Conservation (phyloP, 768 basidiomycete genomes). For the Naganishia vishniacii region DNA sequence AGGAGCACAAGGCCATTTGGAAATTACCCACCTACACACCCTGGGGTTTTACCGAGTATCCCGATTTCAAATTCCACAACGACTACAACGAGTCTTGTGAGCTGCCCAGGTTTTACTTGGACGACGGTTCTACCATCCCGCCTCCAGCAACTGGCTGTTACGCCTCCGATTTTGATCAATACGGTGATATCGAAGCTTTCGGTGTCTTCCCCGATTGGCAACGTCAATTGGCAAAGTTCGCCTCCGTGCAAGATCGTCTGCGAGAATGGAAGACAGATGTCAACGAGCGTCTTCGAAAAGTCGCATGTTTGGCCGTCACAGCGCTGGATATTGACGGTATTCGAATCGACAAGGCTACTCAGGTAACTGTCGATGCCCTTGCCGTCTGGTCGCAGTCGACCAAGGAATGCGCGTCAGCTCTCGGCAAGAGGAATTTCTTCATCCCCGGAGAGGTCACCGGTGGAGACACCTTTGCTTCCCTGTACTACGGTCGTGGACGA, state of each 20-base stretch:
- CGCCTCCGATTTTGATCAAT: conserved; percentile 84
- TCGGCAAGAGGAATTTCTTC: conserved; percentile 80
- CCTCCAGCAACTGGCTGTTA: conserved; percentile 66
- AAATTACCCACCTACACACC: conserved; percentile 69
- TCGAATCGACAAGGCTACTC: conserved; percentile 90
- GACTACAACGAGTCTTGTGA: conserved; percentile 65
- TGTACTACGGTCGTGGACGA: conserved; percentile 85
- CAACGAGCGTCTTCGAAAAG: conserved; percentile 67
- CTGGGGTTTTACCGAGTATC: conserved; percentile 79
- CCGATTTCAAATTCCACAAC: conserved; percentile 72
- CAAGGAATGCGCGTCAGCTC: conserved; percentile 62
- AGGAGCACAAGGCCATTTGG: conserved; percentile 69
- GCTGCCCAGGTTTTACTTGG: conserved; percentile 73
- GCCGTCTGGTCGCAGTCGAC: conserved; percentile 69
- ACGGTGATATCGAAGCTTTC: conserved; percentile 94
- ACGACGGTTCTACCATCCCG: conserved; percentile 62
- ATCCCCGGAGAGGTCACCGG: conserved; percentile 92
- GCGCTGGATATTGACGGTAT: conserved; percentile 89
- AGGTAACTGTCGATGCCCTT: conserved; percentile 76
- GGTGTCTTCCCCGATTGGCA: conserved; percentile 72
- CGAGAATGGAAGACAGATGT: conserved; percentile 82
- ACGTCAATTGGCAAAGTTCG: conserved; percentile 89
- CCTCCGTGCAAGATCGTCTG: conserved; percentile 91
- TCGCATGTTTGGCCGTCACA: conserved; percentile 79
- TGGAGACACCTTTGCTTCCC: conserved; percentile 79